Evolutionary conservation across 345 rosid genomes (phyloP).

Genomic region (Hibiscus mutabilis): DNA sequence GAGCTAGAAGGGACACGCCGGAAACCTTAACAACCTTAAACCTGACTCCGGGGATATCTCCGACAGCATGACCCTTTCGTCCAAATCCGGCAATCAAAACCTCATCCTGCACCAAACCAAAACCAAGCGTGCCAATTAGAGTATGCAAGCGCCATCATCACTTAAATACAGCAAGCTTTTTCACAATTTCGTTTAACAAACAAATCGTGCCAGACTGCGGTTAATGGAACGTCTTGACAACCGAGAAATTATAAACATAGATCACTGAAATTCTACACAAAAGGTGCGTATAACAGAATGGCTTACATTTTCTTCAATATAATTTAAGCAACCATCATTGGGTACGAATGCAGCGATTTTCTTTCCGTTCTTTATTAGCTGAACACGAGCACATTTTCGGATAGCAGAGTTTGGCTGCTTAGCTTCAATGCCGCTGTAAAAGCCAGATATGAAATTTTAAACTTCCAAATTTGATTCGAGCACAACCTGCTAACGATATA

Average conservation of each 20-base stretch:
- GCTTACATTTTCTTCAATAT: conserved; percentile 82
- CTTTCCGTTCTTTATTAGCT: conserved; percentile 89
- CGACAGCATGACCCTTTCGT: conserved; percentile 75
- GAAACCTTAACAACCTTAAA: conserved; percentile 87
- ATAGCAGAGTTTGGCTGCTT: conserved; percentile 99
- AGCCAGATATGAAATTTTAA: not conserved
- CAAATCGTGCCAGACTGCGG: no score
- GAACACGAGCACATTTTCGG: conserved; percentile 91
- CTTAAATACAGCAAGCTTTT: not conserved
- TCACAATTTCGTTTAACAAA: not conserved
- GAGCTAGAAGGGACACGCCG: conserved; percentile 67
- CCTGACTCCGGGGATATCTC: conserved; percentile 86
- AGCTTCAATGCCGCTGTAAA: conserved; percentile 83
- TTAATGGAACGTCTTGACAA: not conserved
- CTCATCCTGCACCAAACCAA: conserved; percentile 40
- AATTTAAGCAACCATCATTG: conserved; percentile 94
- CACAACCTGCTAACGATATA: not conserved
- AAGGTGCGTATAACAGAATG: not conserved
- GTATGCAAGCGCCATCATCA: not conserved
- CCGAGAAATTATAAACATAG: not conserved
- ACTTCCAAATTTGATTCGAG: not conserved
- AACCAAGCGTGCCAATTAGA: not conserved
- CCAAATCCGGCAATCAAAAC: conserved; percentile 85
- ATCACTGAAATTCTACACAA: not conserved
- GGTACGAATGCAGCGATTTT: conserved; percentile 98